phyloP scores from a whole-genome alignment of 2,329 filamentous ascomycete genomes.

The Didymellaceae sp. region DNA sequence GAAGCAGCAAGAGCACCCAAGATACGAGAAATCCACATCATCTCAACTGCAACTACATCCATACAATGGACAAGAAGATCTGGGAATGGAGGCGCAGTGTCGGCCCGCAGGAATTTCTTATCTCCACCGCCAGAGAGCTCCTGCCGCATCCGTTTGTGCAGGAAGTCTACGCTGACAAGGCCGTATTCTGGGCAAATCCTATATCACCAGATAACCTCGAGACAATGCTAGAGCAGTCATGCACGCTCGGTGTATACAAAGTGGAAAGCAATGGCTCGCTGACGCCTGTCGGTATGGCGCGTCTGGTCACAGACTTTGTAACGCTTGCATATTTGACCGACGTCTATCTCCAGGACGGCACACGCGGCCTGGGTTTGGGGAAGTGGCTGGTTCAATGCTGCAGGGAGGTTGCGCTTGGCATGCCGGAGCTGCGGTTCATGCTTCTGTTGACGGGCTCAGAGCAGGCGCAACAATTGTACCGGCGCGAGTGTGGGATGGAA shows the following conservation, averaged over 20 bases:
- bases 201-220: constrained; percentile 25
- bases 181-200: constrained; percentile 42
- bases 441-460: constrained; percentile 37
- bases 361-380: constrained; percentile 68
- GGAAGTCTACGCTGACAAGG: constrained; percentile 33
- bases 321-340: constrained; percentile 75
- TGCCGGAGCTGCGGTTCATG: constrained; percentile 63
- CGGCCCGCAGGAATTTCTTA: constrained; percentile 29
- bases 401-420: constrained; percentile 62
- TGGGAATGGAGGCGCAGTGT: constrained; percentile 35
- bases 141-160: constrained; percentile 41
- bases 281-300: constrained; percentile 63
- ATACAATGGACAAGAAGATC: constrained; percentile 27
- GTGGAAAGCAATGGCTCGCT: constrained; percentile 16
- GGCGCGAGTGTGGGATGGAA: constrained; percentile 37
- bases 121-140: constrained; percentile 37
- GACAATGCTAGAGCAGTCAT: constrained; percentile 42
- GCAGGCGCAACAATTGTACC: constrained; percentile 36
- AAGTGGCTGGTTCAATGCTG: constrained; percentile 69
- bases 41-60: not conserved
- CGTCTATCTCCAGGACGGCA: constrained; percentile 67
- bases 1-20: not conserved
- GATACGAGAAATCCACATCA: not conserved
- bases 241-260: constrained; percentile 41
- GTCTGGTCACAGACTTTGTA: constrained; percentile 72